These are phyloP conservation scores for Amauroascus verrucosus DNA, from an alignment of 2,329 filamentous ascomycete species.

Conservation along the genomic window DNA sequence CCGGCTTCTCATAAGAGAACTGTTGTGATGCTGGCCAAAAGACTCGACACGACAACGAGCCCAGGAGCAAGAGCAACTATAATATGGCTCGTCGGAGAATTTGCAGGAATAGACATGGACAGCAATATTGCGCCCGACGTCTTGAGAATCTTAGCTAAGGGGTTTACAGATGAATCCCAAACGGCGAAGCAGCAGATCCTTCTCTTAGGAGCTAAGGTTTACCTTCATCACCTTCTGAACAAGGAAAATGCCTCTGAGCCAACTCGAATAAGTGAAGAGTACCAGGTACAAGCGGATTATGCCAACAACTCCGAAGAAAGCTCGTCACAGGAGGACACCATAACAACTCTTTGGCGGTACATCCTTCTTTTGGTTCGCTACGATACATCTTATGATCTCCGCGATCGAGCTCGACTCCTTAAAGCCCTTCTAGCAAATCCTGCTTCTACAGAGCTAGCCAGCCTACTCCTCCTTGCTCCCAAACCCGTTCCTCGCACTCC, in stretches of 20 bases:
- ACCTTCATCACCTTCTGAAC: conserved; percentile 68
- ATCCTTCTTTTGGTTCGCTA: conserved; percentile 77
- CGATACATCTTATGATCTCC: conserved; percentile 87
- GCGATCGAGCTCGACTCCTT: conserved; percentile 82
- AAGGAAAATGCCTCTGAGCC: conserved; percentile 25
- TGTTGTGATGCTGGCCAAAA: conserved; percentile 78
- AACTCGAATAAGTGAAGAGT: not conserved
- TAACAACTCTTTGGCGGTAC: conserved; percentile 74
- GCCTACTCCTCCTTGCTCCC: conserved; percentile 78
- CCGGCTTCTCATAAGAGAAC: conserved; percentile 71
- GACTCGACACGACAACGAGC: conserved; percentile 78
- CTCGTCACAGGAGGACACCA: conserved; percentile 45
- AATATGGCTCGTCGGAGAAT: conserved; percentile 95
- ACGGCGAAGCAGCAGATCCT: conserved; percentile 84
- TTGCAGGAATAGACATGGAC: conserved; percentile 65
- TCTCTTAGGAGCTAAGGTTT: conserved; percentile 89
- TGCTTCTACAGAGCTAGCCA: conserved; percentile 67
- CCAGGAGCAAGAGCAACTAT: conserved; percentile 86
- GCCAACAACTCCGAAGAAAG: conserved; percentile 17
- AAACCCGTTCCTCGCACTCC: conserved; percentile 88
- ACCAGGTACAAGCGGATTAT: conserved; percentile 19
- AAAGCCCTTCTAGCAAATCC: conserved; percentile 71
- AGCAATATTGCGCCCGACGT: conserved; percentile 92
- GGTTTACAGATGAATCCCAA: conserved; percentile 74
- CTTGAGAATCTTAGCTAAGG: conserved; percentile 73